phyloP scores from a whole-genome alignment of 1,284 basidiomycete species.

The Boletus sp. region DNA sequence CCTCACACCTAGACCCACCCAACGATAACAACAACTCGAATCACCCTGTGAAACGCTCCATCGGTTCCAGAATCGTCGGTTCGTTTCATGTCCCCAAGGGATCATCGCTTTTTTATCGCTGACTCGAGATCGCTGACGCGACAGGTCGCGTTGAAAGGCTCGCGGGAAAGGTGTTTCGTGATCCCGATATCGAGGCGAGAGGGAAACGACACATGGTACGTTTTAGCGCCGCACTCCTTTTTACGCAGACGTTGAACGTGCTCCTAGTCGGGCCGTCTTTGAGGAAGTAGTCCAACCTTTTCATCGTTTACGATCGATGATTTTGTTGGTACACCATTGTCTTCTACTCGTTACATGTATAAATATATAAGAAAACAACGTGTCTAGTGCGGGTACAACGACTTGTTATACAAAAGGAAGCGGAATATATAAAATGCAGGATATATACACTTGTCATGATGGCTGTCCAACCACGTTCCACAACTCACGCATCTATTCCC shows the following conservation, averaged over 20 bases:
- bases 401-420: no score
- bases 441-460: not conserved
- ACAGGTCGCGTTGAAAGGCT: slow-evolving; percentile 16
- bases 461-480: not conserved
- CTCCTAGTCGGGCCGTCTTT: slow-evolving; percentile 2
- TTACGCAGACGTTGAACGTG: not conserved
- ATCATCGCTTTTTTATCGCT: not conserved
- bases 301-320: not conserved
- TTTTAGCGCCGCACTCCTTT: no score
- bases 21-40: not conserved
- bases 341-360: not conserved
- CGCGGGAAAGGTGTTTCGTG: slow-evolving; percentile 21
- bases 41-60: not conserved
- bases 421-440: not conserved
- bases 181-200: slow-evolving; percentile 21
- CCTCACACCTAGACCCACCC: not conserved
- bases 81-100: not conserved
- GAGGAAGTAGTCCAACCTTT: not conserved
- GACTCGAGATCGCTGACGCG: not conserved
- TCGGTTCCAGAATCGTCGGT: slow-evolving; percentile 14
- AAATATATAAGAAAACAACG: not conserved
- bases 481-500: slow-evolving; percentile 18
- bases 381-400: not conserved
- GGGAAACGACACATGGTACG: slow-evolving; percentile 21
- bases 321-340: not conserved